phyloP scores from a whole-genome alignment of 2,329 filamentous ascomycete genomes.

The Phaeosphaeriaceae sp. region DNA sequence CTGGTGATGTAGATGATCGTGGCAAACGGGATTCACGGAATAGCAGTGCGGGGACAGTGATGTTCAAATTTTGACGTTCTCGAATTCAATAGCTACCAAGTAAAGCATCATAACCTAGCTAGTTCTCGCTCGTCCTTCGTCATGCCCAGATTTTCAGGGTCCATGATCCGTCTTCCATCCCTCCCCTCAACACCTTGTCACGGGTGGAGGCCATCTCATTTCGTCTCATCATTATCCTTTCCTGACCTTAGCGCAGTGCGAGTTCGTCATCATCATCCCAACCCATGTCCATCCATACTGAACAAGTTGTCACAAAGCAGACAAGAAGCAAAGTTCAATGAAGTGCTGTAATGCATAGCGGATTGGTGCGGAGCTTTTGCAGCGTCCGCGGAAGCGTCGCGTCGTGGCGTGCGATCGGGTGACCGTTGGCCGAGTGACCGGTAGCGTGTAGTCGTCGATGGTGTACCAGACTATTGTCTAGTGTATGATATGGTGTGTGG shows the following conservation, averaged over 20 bases:
- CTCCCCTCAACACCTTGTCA: constrained; percentile 22
- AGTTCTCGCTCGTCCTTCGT: constrained; percentile 13
- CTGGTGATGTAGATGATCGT: not conserved
- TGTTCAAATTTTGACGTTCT: constrained; percentile 17
- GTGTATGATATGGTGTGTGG: constrained; percentile 16
- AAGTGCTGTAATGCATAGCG: constrained; percentile 25
- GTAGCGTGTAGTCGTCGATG: constrained; percentile 9
- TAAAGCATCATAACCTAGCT: constrained; percentile 11
- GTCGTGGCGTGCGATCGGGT: constrained; percentile 11
- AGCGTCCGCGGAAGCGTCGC: constrained; percentile 23
- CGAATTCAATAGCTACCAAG: constrained; percentile 5
- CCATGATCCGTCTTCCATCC: constrained; percentile 6
- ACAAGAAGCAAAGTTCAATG: constrained; percentile 17
- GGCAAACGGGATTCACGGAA: constrained; percentile 20
- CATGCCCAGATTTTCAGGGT: constrained; percentile 14
- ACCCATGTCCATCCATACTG: not conserved
- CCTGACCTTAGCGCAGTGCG: constrained; percentile 2
- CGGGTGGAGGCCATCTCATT: constrained; percentile 15
- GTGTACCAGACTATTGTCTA: constrained; percentile 9
- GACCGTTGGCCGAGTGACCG: constrained; percentile 7
- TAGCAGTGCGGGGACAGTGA: constrained; percentile 19
- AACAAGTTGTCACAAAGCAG: constrained; percentile 16
- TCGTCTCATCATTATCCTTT: constrained; percentile 7
- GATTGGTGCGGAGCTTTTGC: constrained; percentile 30
- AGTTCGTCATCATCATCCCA: not conserved